phyloP scores from a whole-genome alignment of 495 filamentous ascomycete species.

The Talaromyces ruber region DNA sequence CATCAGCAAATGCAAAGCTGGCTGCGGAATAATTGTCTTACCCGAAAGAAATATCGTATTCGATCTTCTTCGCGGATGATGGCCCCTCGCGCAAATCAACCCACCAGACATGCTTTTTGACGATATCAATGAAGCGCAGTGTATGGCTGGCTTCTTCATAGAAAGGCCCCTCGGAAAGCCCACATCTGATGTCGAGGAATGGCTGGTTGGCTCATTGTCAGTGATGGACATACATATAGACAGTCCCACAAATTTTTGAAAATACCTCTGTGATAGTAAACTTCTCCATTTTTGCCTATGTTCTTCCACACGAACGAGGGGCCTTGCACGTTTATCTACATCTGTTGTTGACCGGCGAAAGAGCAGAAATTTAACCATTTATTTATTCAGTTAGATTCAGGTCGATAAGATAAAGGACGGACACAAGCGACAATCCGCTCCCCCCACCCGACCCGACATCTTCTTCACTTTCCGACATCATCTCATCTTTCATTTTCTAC shows the following conservation, averaged over 20 bases:
- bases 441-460: no score
- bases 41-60: conserved; percentile 62
- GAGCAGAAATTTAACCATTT: neutral
- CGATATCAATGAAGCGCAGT: conserved; percentile 88
- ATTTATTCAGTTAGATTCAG: neutral
- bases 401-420: no score
- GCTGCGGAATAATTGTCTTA: conserved; percentile 9
- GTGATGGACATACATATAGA: neutral
- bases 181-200: conserved; percentile 64
- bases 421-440: no score
- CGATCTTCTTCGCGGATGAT: conserved; percentile 54
- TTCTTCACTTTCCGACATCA: no score
- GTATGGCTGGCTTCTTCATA: conserved; percentile 60
- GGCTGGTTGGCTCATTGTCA: conserved; percentile 38
- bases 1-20: neutral
- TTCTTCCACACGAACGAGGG: neutral
- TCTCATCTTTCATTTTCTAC: no score
- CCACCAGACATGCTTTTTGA: conserved; percentile 63
- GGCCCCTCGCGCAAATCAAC: conserved; percentile 59
- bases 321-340: neutral
- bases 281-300: conserved; percentile 1
- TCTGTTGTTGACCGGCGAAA: neutral
- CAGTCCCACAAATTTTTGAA: neutral
- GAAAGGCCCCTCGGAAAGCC: conserved; percentile 76
- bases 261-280: conserved; percentile 5